Evolutionary conservation across 1,139 yeast genomes (phyloP).

Genomic region (Yamadazyma songkhlaensis): DNA sequence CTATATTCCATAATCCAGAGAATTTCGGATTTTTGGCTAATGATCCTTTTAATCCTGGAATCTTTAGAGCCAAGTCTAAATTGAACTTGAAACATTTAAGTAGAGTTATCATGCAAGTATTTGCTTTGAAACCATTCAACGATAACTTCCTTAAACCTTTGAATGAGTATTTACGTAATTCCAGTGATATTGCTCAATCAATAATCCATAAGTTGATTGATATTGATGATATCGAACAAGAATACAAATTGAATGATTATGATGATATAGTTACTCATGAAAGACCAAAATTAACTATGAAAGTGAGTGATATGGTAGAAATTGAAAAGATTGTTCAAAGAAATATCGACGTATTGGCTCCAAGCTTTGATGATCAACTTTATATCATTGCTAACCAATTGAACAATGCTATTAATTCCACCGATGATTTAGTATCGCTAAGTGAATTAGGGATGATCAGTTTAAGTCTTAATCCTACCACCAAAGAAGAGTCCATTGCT

Average conservation of each 20-base stretch:
- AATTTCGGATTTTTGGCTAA: slow-evolving; percentile 47
- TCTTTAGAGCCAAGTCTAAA: slow-evolving; percentile 22
- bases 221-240: slow-evolving; percentile 56
- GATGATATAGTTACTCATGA: slow-evolving; percentile 70
- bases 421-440: slow-evolving; percentile 39
- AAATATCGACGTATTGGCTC: slow-evolving; percentile 50
- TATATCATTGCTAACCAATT: slow-evolving; percentile 35
- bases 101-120: slow-evolving; percentile 62
- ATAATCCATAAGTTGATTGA: slow-evolving; percentile 50
- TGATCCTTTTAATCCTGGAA: slow-evolving; percentile 31
- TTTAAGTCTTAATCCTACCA: slow-evolving; percentile 48
- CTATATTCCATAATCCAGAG: slow-evolving; percentile 69
- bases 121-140: slow-evolving; percentile 65
- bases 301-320: slow-evolving; percentile 61
- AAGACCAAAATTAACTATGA: slow-evolving; percentile 63
- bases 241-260: slow-evolving; percentile 61
- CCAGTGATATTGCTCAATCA: slow-evolving; percentile 44
- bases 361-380: slow-evolving; percentile 55
- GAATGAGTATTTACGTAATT: slow-evolving; percentile 62
- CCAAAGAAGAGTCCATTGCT: slow-evolving; percentile 42
- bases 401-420: slow-evolving; percentile 32
- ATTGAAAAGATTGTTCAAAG: slow-evolving; percentile 57
- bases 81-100: slow-evolving; percentile 59
- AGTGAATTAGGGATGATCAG: slow-evolving; percentile 42
- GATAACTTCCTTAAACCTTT: slow-evolving; percentile 77